Evolutionary conservation across 371 early-diverging fungal genomes (phyloP), one percentile per base, ranked within the genome.

Genomic region (Rhizomucor miehei): DNA sequence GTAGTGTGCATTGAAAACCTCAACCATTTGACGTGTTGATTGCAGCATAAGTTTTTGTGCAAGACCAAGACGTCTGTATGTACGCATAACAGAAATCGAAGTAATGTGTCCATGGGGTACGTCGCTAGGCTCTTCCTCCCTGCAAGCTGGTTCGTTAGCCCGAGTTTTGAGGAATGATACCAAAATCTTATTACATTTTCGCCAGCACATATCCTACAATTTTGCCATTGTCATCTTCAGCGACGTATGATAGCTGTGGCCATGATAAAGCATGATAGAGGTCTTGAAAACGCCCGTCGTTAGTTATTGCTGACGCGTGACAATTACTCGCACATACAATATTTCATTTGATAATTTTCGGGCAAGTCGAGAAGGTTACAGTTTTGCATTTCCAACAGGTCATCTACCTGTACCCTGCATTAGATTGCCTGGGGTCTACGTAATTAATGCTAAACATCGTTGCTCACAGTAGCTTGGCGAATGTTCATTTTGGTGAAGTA

Each of bases 321-420:
- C 41, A 24, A 35, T 11, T 38, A 43, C 77, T 77, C 78, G 80
- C 88, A 98, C 29, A 8, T 29, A 29, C 29, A 29, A 75, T 97
- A 98, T 73, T 98, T 98, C 90, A 98, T 92, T 66, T 92, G 92
- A 73, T 98, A 98, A 84, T 98, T 98, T 69, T 98, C 99, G 3
- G 99, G 99, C 50, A 98, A 83, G 73, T 97, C 97, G 57, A 83
- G 79, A 56, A 98, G 76, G 75, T 98, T 98, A 84, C 95, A 94
- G 67, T 93, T 87, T 79, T 98, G 98, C 85, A 98, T 88, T 29
- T 79, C 84, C 40, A 89, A 73, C 71, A 90, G 69, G 63, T 93
- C 94, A 35, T 87, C 85, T 34, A 85, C 76, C 87, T 90, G 29
- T 8, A 29, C 29, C 29, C 29, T 29, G 29, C 8, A 5, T 29